Conservation (phyloP, 441 rosid species). For the Adansonia rubrostipa region DNA sequence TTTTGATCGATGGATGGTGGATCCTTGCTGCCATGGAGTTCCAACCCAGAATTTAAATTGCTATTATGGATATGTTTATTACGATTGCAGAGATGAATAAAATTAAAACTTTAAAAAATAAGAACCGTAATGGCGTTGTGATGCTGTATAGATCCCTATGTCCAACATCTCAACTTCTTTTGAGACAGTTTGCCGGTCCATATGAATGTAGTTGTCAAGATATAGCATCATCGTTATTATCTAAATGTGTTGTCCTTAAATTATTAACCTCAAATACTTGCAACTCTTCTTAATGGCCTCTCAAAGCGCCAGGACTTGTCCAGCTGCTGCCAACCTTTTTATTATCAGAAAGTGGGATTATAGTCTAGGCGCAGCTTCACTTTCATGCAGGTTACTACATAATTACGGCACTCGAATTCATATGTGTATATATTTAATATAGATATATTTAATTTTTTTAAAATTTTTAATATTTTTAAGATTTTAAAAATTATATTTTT, state of each 20-base stretch:
- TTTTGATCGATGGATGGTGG: constrained; percentile 7
- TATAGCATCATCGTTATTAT: neutral
- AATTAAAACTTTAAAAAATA: no score
- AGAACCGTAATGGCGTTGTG: no score
- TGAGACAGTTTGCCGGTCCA: neutral
- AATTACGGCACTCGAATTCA: neutral
- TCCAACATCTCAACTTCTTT: neutral
- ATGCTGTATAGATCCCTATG: no score
- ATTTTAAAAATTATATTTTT: no score
- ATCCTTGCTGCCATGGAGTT: no score
- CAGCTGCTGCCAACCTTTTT: neutral
- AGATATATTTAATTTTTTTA: no score
- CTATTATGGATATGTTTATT: no score
- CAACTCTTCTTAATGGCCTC: neutral
- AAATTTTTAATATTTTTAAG: no score
- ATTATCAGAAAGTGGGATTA: neutral
- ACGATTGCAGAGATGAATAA: no score
- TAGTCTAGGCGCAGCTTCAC: neutral
- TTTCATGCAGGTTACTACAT: neutral
- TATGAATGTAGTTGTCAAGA: neutral
- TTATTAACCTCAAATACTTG: neutral
- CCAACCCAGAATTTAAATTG: no score
- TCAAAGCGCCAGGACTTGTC: neutral
- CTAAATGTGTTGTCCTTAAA: neutral
- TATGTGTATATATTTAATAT: no score